Conservation (phyloP, 2,329 filamentous ascomycete genomes). For the Acarospora socialis region DNA sequence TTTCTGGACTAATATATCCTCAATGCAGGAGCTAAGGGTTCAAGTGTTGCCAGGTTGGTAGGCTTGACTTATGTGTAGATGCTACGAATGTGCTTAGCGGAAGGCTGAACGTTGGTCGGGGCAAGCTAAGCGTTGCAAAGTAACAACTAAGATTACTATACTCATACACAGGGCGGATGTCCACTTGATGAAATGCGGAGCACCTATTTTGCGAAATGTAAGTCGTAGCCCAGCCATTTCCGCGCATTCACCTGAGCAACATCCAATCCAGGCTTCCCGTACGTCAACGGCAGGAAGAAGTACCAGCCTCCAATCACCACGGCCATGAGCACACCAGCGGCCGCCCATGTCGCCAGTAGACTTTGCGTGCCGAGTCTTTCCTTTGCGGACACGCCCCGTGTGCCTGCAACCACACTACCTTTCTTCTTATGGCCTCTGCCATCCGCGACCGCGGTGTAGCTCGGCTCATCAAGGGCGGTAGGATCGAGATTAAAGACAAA, state of each 20-base stretch:
- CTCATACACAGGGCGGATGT: no score
- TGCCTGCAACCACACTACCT: constrained; percentile 34
- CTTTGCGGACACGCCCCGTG: constrained; percentile 58
- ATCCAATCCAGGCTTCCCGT: constrained; percentile 77
- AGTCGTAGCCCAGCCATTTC: constrained; percentile 94
- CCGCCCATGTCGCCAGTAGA: constrained; percentile 65
- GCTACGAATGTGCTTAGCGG: no score
- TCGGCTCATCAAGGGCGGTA: constrained; percentile 39
- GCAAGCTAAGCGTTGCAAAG: no score
- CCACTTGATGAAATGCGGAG: no score
- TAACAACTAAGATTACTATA: no score
- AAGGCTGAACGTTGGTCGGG: no score
- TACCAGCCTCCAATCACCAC: constrained; percentile 65
- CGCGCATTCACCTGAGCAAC: constrained; percentile 65
- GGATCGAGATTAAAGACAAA: constrained; percentile 93
- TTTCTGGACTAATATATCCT: no score
- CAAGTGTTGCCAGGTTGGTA: no score
- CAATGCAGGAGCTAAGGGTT: no score
- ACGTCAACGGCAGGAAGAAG: constrained; percentile 90
- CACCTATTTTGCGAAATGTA: constrained; percentile 91
- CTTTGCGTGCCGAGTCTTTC: constrained; percentile 72
- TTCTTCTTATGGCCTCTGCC: constrained; percentile 26
- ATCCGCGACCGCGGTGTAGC: constrained; percentile 22
- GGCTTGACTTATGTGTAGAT: no score
- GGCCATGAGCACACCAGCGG: constrained; percentile 52